Base-by-base conservation (phyloP, 2,329 filamentous ascomycete genomes). In the Pseudocercospora fuligena region DNA sequence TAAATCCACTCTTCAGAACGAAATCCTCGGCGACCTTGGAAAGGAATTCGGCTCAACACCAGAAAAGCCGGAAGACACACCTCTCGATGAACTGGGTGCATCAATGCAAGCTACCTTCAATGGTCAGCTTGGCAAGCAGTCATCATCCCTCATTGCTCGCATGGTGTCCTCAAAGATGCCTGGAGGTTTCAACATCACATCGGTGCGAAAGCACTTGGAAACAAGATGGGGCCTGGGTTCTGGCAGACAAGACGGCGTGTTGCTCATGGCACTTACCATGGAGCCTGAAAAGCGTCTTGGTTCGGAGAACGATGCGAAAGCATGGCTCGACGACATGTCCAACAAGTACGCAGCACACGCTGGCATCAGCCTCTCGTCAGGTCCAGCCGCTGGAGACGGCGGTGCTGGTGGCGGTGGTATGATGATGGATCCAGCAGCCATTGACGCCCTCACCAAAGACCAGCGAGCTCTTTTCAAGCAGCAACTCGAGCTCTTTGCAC, bases 81-180 rank as follows among this genome's bases (percentile, higher is more conserved):
- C 95, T 69, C 86, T 99, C 54, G 95, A 99, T 80, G 95, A 99
- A 82, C 87, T 99, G 67, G 92, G 94, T 84, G 93, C 92, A 63
- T 86, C 95, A 8, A 97, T 99, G 91, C 95, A 99, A 82, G 90
- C 92, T 56, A 98, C 94, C n/a, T 99, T 99, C 83, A 95, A 97
- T 82, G 95, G 95, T 74, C 94, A 97, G 82, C 89, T 99, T 68
- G 95, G 95, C 80, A 99, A 99, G 83, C 94, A 97, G 74, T 97
- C 95, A 0, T 91, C 92, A 62, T 96, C 94, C 2, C 87, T 99
- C 65, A 91, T 99, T 79, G 95, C 95, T 59, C 91, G 95, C 73
- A 85, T 99, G 78, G 95, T 99, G 51, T 98, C 95, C 1, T 97
- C 95, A 31, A 99, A 99, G 84, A 99, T 99, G 95, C 95, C 95